Evolutionary conservation across 2,329 filamentous ascomycete species (phyloP), one percentile per base, ranked within the genome.

Genomic region (Aspergillus quadrilineatus): DNA sequence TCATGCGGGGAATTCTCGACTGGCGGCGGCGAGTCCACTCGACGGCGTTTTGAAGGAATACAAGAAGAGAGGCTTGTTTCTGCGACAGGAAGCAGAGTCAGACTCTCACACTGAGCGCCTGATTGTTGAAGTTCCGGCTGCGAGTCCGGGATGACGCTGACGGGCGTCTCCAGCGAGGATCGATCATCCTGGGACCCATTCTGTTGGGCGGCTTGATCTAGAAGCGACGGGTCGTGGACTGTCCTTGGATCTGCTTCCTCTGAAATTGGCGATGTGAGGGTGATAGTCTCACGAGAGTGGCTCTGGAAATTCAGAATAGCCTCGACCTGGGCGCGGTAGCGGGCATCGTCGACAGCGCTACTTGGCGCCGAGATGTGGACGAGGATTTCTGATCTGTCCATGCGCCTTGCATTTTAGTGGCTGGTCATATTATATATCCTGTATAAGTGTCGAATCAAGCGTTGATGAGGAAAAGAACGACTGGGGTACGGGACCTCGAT

Each of bases 291-390:
- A 50, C 63, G 64, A 37, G 70, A 70, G 55, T 57, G 60, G 17
- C 68, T 53, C 39, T 71, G 65, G 47, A 75, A 76, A 37, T 63
- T 65, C 45, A 74, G 57, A 50, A 73, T 71, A 7, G 74, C 70
- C 50, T 67, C 65, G 42, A 75, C 73, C 34, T 76, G 72, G 10
- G 71, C 66, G 36, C 67, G 67, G 63, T 77, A 75, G 52, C 66
- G 68, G 32, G 66, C 67, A 64, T 78, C 75, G 57, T 77, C 72
- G 45, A 60, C 62, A 36, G 60, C 63, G 50, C 64, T 67, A 60
- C 72, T 72, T 30, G 73, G 69, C 15, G 75, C 75, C 50, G 72
- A 67, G 59, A 78, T 66, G 63, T 77, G 75, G 48, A 76, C 72
- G 53, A 77, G 72, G 54, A 77, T 70, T 64, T 77, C 73, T 55